Evolutionary conservation across 2,329 filamentous ascomycete species (phyloP), one percentile per base, ranked within the genome.

Genomic region (Coleophoma eucalyptorum): DNA sequence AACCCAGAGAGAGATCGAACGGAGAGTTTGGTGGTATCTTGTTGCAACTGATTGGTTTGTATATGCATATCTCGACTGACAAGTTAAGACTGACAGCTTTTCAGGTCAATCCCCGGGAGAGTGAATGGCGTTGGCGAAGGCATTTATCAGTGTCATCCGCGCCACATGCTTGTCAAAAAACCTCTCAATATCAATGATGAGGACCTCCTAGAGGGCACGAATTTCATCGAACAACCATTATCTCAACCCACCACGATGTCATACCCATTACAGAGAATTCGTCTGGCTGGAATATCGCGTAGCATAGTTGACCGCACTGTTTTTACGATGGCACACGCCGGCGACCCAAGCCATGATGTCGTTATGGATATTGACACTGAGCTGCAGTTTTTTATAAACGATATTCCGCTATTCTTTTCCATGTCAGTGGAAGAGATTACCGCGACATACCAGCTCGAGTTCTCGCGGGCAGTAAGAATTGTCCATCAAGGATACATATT

Each of bases 21-120:
- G 69, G 37, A 64, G 69, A 18, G 55, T 68, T 1, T 71, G 67
- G 69, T 71, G 68, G 69, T 68, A 71, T 58, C 46, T 71, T 4
- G 64, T 60, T 38, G 57, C 64, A 16, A 58, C 63, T 33, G 69
- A 71, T 52, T 71, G 67, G 68, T 69, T 55, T 43, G 58, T 49
- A 8, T 42, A 16, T 15, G 26, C 21, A 11, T 20, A 48, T 31
- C 19, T 11, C 18, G 32, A 21, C n/a, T n/a, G n/a, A 8, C 35
- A 40, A 32, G 13, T 15, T 4, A 4, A 18, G 42, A 35, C 46
- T 49, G 37, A 51, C 19, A 26, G 43, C 4, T 18, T 19, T 21
- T 21, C 15, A 55, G 52, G 43, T 42, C 32, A 35, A 58, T 65
- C 50, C 48, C 65, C 31, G 62, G 64, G 1, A 62, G 64, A 41